These are phyloP conservation scores for Alternaria postmessia DNA, from an alignment of 2,329 filamentous ascomycete genomes.

Conservation along the genomic window DNA sequence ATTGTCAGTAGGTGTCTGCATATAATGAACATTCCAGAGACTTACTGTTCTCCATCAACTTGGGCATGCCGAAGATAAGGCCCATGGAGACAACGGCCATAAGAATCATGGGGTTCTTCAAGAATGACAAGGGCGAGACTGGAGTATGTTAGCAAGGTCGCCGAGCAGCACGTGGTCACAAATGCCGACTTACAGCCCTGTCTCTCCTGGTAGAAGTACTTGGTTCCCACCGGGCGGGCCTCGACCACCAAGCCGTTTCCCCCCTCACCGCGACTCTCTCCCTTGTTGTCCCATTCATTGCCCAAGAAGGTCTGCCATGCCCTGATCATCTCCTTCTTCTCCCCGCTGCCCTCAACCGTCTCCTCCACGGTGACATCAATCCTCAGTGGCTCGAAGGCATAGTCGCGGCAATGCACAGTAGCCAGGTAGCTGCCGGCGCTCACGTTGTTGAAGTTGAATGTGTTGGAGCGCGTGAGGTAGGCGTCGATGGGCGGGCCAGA, in stretches of 20 bases:
- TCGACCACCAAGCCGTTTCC: conserved; percentile 63
- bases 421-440: conserved; percentile 78
- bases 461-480: conserved; percentile 72
- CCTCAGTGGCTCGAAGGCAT: conserved; percentile 79
- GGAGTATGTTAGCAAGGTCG: conserved; percentile 27
- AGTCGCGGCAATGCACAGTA: conserved; percentile 78
- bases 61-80: conserved; percentile 91
- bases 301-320: conserved; percentile 88
- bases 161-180: neutral
- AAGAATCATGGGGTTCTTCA: conserved; percentile 97
- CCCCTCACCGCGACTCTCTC: conserved; percentile 64
- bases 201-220: conserved; percentile 80
- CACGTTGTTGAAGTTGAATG: conserved; percentile 79
- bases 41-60: conserved; percentile 94
- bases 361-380: conserved; percentile 69
- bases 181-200: conserved; percentile 70
- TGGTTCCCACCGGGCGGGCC: conserved; percentile 67
- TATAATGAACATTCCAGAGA: conserved; percentile 30
- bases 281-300: conserved; percentile 89
- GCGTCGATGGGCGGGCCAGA: conserved; percentile 61
- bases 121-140: conserved; percentile 81
- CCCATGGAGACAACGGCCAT: conserved; percentile 84
- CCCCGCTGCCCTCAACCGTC: conserved; percentile 39
- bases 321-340: conserved; percentile 58
- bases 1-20: conserved; percentile 14